phyloP scores from a whole-genome alignment of 2,329 filamentous ascomycete species.

The Penicillium sp. region DNA sequence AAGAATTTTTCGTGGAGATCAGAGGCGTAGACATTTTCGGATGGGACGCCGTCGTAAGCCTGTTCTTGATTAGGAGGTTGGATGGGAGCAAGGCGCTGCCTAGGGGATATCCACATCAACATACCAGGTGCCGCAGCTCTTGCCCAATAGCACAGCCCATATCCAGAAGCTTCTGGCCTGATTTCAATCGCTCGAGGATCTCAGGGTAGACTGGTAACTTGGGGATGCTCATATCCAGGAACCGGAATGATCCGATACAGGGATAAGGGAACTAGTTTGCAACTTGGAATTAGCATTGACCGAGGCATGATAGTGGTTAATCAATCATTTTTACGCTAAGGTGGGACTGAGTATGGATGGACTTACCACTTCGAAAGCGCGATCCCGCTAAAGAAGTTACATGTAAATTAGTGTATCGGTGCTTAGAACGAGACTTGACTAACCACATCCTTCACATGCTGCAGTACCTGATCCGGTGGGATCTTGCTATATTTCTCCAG shows the following conservation, averaged over 20 bases:
- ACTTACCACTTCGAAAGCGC: constrained; percentile 20
- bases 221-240: constrained; percentile 23
- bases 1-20: constrained; percentile 55
- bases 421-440: not conserved
- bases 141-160: constrained; percentile 26
- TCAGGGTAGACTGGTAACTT: constrained; percentile 21
- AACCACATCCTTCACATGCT: constrained; percentile 21
- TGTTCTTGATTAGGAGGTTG: not conserved
- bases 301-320: not conserved
- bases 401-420: not conserved
- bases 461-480: constrained; percentile 8
- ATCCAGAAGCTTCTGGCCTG: constrained; percentile 22
- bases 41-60: constrained; percentile 50
- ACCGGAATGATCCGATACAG: constrained; percentile 24
- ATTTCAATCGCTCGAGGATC: constrained; percentile 20
- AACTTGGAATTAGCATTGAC: not conserved
- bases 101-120: not conserved
- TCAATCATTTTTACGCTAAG: too few relatives aligned
- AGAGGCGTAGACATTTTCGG: constrained; percentile 51
- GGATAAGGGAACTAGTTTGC: constrained; percentile 22
- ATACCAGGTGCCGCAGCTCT: constrained; percentile 24
- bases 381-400: constrained; percentile 14
- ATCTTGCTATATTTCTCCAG: constrained; percentile 22
- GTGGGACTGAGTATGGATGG: not conserved
- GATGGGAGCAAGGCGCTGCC: not conserved